Base-by-base conservation (phyloP, 2,329 filamentous ascomycete genomes). In the Colletotrichum higginsianum region DNA sequence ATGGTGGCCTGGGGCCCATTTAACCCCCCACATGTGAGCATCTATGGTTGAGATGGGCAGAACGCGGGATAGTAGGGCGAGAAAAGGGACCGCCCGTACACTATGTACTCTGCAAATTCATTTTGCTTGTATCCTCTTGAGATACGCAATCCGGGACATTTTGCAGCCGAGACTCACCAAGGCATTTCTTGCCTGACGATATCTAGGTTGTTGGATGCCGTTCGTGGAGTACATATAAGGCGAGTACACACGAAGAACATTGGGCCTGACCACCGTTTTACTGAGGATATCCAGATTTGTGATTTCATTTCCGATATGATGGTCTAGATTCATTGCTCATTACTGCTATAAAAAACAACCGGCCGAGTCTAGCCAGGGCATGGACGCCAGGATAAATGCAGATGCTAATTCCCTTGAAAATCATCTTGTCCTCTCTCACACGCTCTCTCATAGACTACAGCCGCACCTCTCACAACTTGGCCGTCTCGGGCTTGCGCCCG, bases 401-500 rank as follows among this genome's bases (percentile, higher is more conserved):
- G 47, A 18, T 52, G 63, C 38, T 35, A 53, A 40, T n/a, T 26
- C 35, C 26, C 26, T 4, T 8, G 15, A 23, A 13, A 26, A 40
- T n/a, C 57, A 35, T 15, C 16, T 15, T 38, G 35, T 58, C 38
- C 50, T 65, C 13, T 26, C n/a, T 2, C 23, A 9, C 35, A 9
- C 35, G 40, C 30, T 38, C 30, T 23, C 18, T 23, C 21, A 42
- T 16, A 21, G 21, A 23, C 23, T 40, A 53, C 35, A 5, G 3
- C 13, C 26, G 11, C 30, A 35, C 35, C n/a, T 53, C 47, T 53
- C 47, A 66, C 50, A 73, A 53, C 57, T 71, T 72, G 47, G 69
- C 57, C 16, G 66, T 76, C 74, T 74, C 80, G 30, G 21, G 60
- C 44, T 52, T 71, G 38, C 93, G 90, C 46, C 90, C 88, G 61